A percentile compares a stretch with the other conserved stretches of the same genome.
Evolutionary conservation across 306 rosid genomes (phyloP).

Genomic region (Quercus robur): DNA sequence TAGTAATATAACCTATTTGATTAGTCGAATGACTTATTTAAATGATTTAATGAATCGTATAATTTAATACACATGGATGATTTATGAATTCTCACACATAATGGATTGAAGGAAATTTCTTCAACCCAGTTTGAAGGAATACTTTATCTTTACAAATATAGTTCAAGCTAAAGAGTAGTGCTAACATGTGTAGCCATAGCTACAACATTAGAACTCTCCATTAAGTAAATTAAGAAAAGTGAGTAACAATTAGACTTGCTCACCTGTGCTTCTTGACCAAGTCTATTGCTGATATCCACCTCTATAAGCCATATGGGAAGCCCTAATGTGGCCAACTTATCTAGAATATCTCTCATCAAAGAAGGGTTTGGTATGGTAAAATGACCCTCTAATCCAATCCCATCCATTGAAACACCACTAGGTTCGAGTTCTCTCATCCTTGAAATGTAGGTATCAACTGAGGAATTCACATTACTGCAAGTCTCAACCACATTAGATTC

Average conservation of each 20-base stretch:
- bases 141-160: too few relatives aligned
- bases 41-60: too few relatives aligned
- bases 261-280: constrained; percentile 63
- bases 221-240: not conserved
- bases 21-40: too few relatives aligned
- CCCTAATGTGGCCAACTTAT: constrained; percentile 77
- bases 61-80: too few relatives aligned
- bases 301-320: constrained; percentile 96
- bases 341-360: constrained; percentile 72
- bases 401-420: constrained; percentile 69
- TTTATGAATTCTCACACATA: too few relatives aligned
- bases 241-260: not conserved
- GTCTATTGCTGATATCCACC: constrained; percentile 74
- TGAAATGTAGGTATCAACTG: constrained; percentile 62
- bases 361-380: constrained; percentile 70
- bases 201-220: not conserved
- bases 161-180: too few relatives aligned
- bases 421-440: constrained; percentile 47
- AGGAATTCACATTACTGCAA: constrained; percentile 69
- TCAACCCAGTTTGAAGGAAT: too few relatives aligned
- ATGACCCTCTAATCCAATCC: constrained; percentile 91
- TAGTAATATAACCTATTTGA: too few relatives aligned
- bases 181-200: not conserved
- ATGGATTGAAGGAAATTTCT: too few relatives aligned
- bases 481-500: constrained; percentile 94